Evolutionary conservation across 2,329 filamentous ascomycete species (phyloP), one percentile per base, ranked within the genome.

Genomic region (Penicillium digitatum): DNA sequence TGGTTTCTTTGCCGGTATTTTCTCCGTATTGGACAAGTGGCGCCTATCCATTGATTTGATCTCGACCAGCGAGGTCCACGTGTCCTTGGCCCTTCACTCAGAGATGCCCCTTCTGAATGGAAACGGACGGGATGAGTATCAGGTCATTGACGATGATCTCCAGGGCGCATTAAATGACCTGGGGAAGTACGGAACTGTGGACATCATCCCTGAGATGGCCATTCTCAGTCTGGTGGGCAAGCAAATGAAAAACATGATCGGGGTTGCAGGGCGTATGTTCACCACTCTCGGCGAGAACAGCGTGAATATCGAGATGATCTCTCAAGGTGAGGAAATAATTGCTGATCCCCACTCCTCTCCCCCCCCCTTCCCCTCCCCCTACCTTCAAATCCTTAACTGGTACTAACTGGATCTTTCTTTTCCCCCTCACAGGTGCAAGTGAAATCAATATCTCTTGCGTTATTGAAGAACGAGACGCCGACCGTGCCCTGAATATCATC

Each of bases 401-500:
- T 39, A 35, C 62, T 63, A 49, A 64, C 49, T 39, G 24, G 26
- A 45, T 59, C 38, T 57, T 58, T 37, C n/a, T 53, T 48, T 48
- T 48, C 51, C 49, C 54, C 54, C 58, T 58, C 63, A 24, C 63
- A 95, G 91, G 92, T 67, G 94, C 94, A 26, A 96, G 92, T 71
- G 94, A 99, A 79, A 99, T 99, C 76, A 99, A 97, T 74, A 99
- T 99, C 57, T 96, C 91, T 11, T 99, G 94, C 70, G 94, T 99
- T 43, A 95, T 99, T 71, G 90, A 95, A 67, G 90, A 90, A 63
- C 81, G 87, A 62, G 91, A 97, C 70, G 92, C 94, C 22, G 90
- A 92, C 64, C 85, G 94, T 63, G 94, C 94, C 31, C 88, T 99
- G 81, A 97, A 95, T 71, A 90, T 97, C 67, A 81, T 99, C 62